Percentiles rank a stretch among this genome's conserved stretches.
These are phyloP conservation scores for Spizellomyces sp. DNA, from an alignment of 192 early-diverging fungal species.

Conservation along the genomic window DNA sequence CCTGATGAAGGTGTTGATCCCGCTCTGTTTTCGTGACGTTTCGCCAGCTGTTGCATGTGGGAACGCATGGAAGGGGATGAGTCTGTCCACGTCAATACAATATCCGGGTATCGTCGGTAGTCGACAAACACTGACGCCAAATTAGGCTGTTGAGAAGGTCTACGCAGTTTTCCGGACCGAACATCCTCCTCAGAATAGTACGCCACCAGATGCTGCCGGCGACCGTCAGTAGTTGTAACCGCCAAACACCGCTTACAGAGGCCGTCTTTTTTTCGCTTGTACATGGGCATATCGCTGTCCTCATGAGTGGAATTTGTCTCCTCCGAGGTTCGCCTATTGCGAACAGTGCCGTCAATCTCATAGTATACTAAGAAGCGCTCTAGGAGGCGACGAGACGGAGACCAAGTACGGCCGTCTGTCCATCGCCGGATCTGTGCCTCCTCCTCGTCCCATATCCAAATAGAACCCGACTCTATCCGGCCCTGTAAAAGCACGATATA, in stretches of 20 bases:
- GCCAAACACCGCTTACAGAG: slow-evolving; percentile 24
- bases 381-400: slow-evolving; percentile 19
- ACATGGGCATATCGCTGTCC: not conserved
- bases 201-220: slow-evolving; percentile 23
- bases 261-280: slow-evolving; percentile 8
- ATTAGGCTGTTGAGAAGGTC: not conserved
- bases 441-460: slow-evolving; percentile 29
- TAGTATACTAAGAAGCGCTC: slow-evolving; percentile 18
- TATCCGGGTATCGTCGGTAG: slow-evolving; percentile 16
- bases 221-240: slow-evolving; percentile 15
- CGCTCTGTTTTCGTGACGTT: too few relatives aligned
- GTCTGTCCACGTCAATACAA: slow-evolving; percentile 22
- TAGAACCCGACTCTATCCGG: slow-evolving; percentile 5
- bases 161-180: not conserved
- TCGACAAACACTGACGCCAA: slow-evolving; percentile 8
- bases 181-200: slow-evolving; percentile 12
- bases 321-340: not conserved
- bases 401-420: slow-evolving; percentile 25
- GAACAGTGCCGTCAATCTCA: slow-evolving; percentile 10
- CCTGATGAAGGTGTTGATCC: too few relatives aligned
- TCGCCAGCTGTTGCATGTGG: not conserved
- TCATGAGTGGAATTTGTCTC: not conserved
- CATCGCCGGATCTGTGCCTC: slow-evolving; percentile 22
- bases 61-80: not conserved
- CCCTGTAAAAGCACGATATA: not conserved